These are phyloP conservation scores for Novymonas esmeraldas DNA, from an alignment of 208 protist species.

Conservation along the genomic window DNA sequence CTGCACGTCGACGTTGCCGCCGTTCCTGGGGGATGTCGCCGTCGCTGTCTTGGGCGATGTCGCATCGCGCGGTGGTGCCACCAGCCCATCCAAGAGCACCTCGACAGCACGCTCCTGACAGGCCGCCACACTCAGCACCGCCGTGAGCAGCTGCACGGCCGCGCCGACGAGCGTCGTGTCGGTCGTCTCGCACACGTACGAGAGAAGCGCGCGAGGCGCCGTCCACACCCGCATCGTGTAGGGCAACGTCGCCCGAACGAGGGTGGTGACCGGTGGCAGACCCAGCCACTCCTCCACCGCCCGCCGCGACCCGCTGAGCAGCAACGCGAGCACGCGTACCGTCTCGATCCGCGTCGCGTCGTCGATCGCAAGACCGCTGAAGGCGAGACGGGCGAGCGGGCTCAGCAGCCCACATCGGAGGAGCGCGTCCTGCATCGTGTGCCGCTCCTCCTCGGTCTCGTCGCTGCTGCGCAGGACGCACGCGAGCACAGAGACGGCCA, in stretches of 20 bases:
- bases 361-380: slow-evolving; percentile 63
- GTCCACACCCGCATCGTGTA: slow-evolving; percentile 37
- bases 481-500: slow-evolving; percentile 54
- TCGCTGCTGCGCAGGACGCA: slow-evolving; percentile 55
- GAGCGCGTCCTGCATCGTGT: slow-evolving; percentile 32
- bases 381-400: slow-evolving; percentile 57
- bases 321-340: slow-evolving; percentile 54
- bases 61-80: slow-evolving; percentile 6
- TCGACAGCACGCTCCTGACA: slow-evolving; percentile 16
- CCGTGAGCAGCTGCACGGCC: slow-evolving; percentile 45
- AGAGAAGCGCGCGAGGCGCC: slow-evolving; percentile 48
- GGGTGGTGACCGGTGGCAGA: slow-evolving; percentile 13
- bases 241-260: slow-evolving; percentile 22
- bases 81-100: slow-evolving; percentile 24
- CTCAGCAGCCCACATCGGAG: slow-evolving; percentile 59
- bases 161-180: slow-evolving; percentile 60
- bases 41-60: neutral
- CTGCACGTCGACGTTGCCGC: neutral
- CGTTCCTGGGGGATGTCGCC: neutral
- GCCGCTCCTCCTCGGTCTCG: slow-evolving; percentile 30
- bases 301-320: slow-evolving; percentile 40
- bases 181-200: slow-evolving; percentile 56
- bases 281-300: slow-evolving; percentile 56
- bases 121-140: slow-evolving; percentile 36
- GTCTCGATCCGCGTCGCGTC: slow-evolving; percentile 78